A percentile compares a stretch with the other conserved stretches of the same genome.
These are phyloP conservation scores for Sporothrix luriei DNA, from an alignment of 2,329 filamentous ascomycete species.

Conservation along the genomic window DNA sequence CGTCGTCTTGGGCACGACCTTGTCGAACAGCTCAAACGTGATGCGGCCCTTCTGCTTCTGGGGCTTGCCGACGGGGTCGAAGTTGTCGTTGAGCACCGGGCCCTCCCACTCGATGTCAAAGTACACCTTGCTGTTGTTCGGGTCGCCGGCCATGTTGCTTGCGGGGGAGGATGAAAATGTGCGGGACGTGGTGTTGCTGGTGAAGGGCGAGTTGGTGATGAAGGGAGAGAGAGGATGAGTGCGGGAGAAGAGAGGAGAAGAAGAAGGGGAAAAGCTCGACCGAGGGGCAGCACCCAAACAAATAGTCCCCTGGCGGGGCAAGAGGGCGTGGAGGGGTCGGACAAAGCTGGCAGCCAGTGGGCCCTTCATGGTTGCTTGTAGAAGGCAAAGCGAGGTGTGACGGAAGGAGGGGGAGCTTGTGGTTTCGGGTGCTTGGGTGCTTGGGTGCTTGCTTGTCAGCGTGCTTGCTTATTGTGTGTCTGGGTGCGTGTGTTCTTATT, in stretches of 20 bases:
- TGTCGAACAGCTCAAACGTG: conserved; percentile 79
- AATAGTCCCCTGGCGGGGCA: conserved; percentile 44
- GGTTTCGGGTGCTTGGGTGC: background rate
- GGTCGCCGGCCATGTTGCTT: conserved; percentile 63
- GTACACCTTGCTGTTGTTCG: conserved; percentile 48
- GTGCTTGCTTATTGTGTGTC: background rate
- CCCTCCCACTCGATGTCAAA: conserved; percentile 76
- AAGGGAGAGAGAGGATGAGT: conserved; percentile 35
- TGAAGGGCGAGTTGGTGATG: conserved; percentile 42
- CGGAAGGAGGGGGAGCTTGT: conserved; percentile 18
- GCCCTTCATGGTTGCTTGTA: conserved; percentile 32
- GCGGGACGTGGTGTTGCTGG: conserved; percentile 40
- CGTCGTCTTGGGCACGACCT: conserved; percentile 83
- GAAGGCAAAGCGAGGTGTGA: background rate
- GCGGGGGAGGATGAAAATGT: conserved; percentile 43
- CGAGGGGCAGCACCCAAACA: conserved; percentile 43
- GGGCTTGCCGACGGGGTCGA: conserved; percentile 55
- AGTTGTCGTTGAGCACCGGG: conserved; percentile 66
- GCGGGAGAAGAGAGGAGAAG: conserved; percentile 34
- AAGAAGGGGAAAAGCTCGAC: conserved; percentile 42
- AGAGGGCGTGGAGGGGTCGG: conserved; percentile 49
- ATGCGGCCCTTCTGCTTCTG: conserved; percentile 73
- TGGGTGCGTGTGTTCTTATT: background rate
- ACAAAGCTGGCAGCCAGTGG: conserved; percentile 41
- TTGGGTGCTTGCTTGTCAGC: background rate